phyloP scores from a whole-genome alignment of 768 basidiomycete genomes.

The Tulasnella sp. region DNA sequence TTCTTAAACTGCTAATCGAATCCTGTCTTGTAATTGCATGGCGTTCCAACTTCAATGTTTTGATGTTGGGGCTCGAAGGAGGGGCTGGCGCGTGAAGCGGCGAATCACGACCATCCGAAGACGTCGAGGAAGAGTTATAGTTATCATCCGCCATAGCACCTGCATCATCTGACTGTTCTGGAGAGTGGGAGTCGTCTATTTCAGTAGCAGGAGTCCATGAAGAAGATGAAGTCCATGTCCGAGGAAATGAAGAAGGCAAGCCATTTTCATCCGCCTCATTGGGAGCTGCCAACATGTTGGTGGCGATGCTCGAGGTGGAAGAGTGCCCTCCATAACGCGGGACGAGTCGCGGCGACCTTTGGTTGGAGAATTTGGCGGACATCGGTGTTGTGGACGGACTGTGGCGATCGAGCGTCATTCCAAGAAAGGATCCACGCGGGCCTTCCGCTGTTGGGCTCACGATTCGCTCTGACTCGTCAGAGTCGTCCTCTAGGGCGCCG shows the following conservation, averaged over 20 bases:
- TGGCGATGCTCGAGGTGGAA: background rate
- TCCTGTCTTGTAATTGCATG: constrained; percentile 34
- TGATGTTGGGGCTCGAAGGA: constrained; percentile 9
- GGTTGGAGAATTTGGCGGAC: no score
- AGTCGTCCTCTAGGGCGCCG: constrained; percentile 9
- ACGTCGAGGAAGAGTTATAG: constrained; percentile 12
- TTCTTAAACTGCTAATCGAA: constrained; percentile 60
- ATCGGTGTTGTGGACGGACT: no score
- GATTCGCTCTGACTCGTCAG: background rate
- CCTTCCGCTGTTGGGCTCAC: background rate
- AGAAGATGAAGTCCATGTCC: background rate
- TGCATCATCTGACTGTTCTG: constrained; percentile 10
- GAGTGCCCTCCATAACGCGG: background rate
- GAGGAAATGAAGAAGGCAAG: background rate
- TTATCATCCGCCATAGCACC: constrained; percentile 17
- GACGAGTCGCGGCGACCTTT: no score
- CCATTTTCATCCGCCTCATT: constrained; percentile 9
- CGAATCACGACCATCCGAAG: background rate
- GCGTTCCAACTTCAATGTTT: background rate
- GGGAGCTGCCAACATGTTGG: background rate
- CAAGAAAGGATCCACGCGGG: background rate
- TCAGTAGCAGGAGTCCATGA: background rate
- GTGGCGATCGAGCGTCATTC: no score
- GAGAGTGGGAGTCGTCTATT: background rate
- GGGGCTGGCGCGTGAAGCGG: background rate